These are phyloP conservation scores for Penicillium frequentans DNA, from an alignment of 2,329 filamentous ascomycete genomes.

Conservation along the genomic window DNA sequence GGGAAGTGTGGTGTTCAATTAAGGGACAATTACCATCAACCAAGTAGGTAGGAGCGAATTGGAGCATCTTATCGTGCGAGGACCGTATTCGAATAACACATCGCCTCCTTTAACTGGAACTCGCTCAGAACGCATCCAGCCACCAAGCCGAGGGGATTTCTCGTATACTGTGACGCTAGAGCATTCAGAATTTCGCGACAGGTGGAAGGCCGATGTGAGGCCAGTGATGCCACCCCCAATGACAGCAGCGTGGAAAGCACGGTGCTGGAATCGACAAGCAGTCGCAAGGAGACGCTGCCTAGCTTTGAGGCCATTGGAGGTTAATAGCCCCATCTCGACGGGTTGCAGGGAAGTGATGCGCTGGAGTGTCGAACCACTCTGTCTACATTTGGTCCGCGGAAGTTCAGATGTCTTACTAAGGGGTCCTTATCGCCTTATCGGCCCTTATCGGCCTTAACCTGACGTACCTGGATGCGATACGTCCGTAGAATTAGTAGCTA, in stretches of 20 bases:
- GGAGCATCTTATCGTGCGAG: conserved; percentile 68
- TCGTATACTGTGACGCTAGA: conserved; percentile 82
- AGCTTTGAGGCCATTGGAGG: conserved; percentile 22
- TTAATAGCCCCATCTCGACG: conserved; percentile 30
- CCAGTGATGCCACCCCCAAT: conserved; percentile 83
- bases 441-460: not conserved
- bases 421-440: not conserved
- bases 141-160: conserved; percentile 66
- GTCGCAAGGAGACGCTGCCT: conserved; percentile 19
- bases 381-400: not conserved
- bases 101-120: conserved; percentile 59
- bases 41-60: conserved; percentile 65
- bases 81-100: conserved; percentile 80
- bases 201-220: conserved; percentile 73
- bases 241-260: conserved; percentile 58
- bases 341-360: not conserved
- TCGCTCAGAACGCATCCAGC: conserved; percentile 74
- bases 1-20: not conserved
- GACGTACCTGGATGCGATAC: not conserved
- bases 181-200: conserved; percentile 66
- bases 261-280: conserved; percentile 18
- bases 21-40: conserved; percentile 60
- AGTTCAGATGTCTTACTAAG: not conserved
- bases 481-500: not conserved
- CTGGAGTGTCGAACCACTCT: not conserved